Evolutionary conservation across 148 eudicot species (phyloP).

Genomic region (Fallopia convolvulus): DNA sequence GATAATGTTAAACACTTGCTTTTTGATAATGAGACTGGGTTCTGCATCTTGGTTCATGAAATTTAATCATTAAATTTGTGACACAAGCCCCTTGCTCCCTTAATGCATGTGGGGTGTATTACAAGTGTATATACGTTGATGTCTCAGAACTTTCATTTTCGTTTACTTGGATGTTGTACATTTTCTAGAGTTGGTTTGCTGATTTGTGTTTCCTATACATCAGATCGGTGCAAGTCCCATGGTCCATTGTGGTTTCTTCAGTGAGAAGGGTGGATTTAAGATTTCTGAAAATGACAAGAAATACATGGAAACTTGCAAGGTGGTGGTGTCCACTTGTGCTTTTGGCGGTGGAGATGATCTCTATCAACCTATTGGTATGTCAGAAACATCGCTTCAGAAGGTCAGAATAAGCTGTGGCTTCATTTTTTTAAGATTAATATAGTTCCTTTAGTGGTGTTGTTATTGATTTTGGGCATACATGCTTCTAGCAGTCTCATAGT

Average conservation of each 20-base stretch:
- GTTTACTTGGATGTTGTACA: background rate
- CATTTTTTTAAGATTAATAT: background rate
- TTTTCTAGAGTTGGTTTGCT: background rate
- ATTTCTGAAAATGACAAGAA: slow-evolving; percentile 72
- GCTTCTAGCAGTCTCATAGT: background rate
- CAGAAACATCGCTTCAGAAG: slow-evolving; percentile 64
- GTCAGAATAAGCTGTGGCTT: slow-evolving; percentile 25
- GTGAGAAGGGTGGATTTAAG: slow-evolving; percentile 78
- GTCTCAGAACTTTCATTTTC: background rate
- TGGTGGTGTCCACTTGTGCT: slow-evolving; percentile 94
- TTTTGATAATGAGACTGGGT: background rate
- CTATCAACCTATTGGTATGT: slow-evolving; percentile 98
- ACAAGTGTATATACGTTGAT: background rate
- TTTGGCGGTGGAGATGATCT: slow-evolving; percentile 99
- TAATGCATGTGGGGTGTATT: background rate
- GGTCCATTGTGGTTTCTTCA: slow-evolving; percentile 90
- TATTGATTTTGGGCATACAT: background rate
- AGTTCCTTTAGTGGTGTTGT: background rate
- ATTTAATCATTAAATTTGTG: background rate
- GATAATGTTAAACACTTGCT: background rate
- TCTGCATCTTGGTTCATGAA: background rate
- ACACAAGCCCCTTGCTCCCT: background rate
- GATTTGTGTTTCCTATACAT: slow-evolving; percentile 4
- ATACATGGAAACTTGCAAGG: slow-evolving; percentile 69
- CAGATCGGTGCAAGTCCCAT: slow-evolving; percentile 52